Percentiles rank a stretch among this genome's conserved stretches.
phyloP scores from a whole-genome alignment of 352 stramenopile genomes.

The Elongisporangium undulatum region DNA sequence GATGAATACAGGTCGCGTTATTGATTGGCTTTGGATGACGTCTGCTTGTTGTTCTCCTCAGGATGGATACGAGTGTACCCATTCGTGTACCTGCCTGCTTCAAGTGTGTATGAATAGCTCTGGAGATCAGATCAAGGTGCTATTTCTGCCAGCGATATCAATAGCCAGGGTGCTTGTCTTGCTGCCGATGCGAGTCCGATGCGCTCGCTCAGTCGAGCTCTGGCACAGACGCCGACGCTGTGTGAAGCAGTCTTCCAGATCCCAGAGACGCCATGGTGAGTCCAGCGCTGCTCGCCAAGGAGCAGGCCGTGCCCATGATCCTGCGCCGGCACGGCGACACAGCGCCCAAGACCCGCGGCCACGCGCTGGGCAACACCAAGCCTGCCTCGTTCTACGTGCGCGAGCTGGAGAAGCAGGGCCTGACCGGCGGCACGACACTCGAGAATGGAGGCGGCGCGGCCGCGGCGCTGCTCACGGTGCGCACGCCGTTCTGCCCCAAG shows the following conservation, averaged over 20 bases:
- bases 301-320: slow-evolving; percentile 79
- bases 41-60: too few species aligned
- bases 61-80: not conserved
- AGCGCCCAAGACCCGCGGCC: slow-evolving; percentile 54
- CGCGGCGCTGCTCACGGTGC: slow-evolving; percentile 24
- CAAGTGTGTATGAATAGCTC: not conserved
- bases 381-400: slow-evolving; percentile 67
- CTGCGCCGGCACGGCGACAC: slow-evolving; percentile 75
- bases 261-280: slow-evolving; percentile 35
- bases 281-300: slow-evolving; percentile 57
- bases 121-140: not conserved
- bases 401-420: slow-evolving; percentile 54
- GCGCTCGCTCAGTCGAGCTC: not conserved
- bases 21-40: not conserved
- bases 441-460: slow-evolving; percentile 18
- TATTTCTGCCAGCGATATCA: not conserved
- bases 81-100: not conserved
- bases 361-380: slow-evolving; percentile 58
- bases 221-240: not conserved
- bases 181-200: not conserved
- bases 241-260: not conserved
- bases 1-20: not conserved
- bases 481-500: slow-evolving; percentile 47
- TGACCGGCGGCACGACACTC: slow-evolving; percentile 39
- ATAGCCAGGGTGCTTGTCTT: not conserved